Conservation (phyloP, 73 alveolate genomes). For the Tetrahymena elliotti region DNA sequence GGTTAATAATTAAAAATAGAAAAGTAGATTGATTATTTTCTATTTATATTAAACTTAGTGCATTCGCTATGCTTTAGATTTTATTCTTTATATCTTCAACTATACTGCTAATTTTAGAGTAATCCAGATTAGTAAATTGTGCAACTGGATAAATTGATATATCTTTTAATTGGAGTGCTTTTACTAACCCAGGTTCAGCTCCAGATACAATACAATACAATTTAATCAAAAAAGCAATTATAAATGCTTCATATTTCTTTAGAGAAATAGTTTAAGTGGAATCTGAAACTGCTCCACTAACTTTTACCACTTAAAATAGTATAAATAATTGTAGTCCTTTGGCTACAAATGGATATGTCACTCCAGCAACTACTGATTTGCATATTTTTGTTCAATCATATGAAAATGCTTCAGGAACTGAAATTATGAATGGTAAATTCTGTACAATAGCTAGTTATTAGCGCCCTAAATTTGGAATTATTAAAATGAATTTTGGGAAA, state of each 20-base stretch:
- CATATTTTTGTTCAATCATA: background rate
- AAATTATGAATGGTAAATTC: background rate
- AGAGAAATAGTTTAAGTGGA: background rate
- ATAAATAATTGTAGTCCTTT: background rate
- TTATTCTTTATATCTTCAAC: background rate
- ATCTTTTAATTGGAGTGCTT: background rate
- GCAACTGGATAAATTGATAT: background rate
- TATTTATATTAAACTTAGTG: too few relatives aligned
- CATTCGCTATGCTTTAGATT: background rate
- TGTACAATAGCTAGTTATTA: background rate
- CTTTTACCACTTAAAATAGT: background rate
- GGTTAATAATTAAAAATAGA: too few relatives aligned
- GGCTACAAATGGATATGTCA: background rate
- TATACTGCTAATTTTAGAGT: background rate
- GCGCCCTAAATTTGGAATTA: background rate
- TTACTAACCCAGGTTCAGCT: background rate
- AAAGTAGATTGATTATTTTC: too few relatives aligned
- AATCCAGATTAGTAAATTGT: background rate
- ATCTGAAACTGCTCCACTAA: background rate
- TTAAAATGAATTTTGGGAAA: background rate
- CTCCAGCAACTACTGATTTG: background rate
- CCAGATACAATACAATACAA: background rate
- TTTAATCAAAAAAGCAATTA: background rate
- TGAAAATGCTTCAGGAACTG: background rate
- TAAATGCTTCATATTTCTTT: background rate